Base-by-base conservation (phyloP, 768 basidiomycete genomes). In the Russula lepida region DNA sequence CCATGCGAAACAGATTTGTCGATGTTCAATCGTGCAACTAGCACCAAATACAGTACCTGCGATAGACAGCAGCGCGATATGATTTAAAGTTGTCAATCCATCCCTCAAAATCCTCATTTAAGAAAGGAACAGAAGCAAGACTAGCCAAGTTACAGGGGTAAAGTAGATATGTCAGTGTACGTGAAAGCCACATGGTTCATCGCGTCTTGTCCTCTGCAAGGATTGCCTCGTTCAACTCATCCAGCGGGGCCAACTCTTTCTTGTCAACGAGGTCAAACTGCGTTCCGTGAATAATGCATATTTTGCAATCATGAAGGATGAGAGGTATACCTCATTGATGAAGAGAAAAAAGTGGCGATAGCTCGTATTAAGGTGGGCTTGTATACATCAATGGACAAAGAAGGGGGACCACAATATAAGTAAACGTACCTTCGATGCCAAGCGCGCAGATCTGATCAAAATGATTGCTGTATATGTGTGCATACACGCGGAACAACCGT, bases 371-470 rank as follows among this genome's bases (percentile, higher is more conserved):
- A 99, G 80, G 71, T 99, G 97, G 2, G 97, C 97, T 98, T 27
- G 48, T 51, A 12, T 49, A 43, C 23, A 33, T 48, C 27, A 47
- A 7, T 23, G 28, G 15, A 28, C 13, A n/a, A 28, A 8, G 25
- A 13, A 55, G 15, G 2, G 19, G 19, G 4, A 53, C 52, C 44
- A 47, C 21, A 19, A 21, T 30, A 0, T 41, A 56, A 3, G 47
- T 3, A 28, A 63, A 56, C 77, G 43, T 63, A 95, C 95, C 95
- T 82, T 99, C 97, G 55, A 99, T 98, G 6, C 95, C 95, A 49
- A 99, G 76, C 15, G 97, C 97, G 72, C 95, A 98, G 61, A 98
- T 92, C 68, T 98, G 95, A 69, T 98, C 97, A 72, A 99, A 98
- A 74, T 99, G 97, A 67, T 93, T 95, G 78, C 94, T 95, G 78